These are phyloP conservation scores for Mortierella sp. DNA, from an alignment of 371 early-diverging fungal species.

Conservation along the genomic window DNA sequence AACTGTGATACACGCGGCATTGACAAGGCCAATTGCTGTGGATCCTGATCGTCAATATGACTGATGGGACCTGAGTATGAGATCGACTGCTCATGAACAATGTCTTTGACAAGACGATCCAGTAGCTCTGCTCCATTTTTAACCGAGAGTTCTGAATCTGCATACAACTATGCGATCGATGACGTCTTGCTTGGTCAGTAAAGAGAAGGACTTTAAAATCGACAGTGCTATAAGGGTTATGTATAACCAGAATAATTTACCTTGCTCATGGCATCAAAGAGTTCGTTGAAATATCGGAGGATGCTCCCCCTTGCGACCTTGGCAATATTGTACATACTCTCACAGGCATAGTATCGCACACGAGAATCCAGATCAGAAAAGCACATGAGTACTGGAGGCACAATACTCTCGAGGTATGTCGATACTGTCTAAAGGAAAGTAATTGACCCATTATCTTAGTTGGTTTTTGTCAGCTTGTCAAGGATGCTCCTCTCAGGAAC, in stretches of 20 bases:
- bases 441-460: background rate
- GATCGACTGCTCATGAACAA: constrained; percentile 88
- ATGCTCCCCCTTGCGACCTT: constrained; percentile 91
- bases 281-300: constrained; percentile 90
- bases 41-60: constrained; percentile 52
- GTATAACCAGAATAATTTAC: constrained; percentile 56
- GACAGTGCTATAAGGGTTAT: background rate
- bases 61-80: constrained; percentile 66
- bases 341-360: constrained; percentile 95
- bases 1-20: constrained; percentile 69
- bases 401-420: constrained; percentile 77
- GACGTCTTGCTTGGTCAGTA: too few species aligned
- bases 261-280: constrained; percentile 93
- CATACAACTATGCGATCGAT: constrained; percentile 66
- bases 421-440: constrained; percentile 66
- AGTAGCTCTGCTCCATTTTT: constrained; percentile 91
- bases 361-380: constrained; percentile 88
- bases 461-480: background rate
- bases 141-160: constrained; percentile 88
- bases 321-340: constrained; percentile 95
- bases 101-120: constrained; percentile 92
- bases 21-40: constrained; percentile 47
- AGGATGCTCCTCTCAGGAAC: background rate
- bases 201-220: background rate
- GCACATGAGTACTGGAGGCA: constrained; percentile 93